phyloP scores from a whole-genome alignment of 345 rosid genomes.

The Atalantia buxifolia region DNA sequence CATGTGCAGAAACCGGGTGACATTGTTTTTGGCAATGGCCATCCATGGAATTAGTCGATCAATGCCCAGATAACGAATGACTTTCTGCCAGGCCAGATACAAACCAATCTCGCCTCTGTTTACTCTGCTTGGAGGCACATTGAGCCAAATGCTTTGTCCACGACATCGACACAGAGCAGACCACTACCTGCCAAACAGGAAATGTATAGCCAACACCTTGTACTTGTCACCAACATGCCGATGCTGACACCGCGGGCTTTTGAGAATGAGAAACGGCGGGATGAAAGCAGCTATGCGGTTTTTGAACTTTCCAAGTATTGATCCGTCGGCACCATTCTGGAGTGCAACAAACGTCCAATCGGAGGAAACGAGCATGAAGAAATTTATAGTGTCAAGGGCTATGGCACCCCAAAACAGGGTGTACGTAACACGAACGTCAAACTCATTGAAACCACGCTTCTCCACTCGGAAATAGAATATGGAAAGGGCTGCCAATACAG shows the following conservation, averaged over 20 bases:
- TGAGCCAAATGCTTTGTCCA: no score
- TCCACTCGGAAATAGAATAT: conserved; percentile 30
- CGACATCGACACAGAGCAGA: conserved; percentile 3
- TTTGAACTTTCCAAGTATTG: not conserved
- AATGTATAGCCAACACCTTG: not conserved
- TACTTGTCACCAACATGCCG: not conserved
- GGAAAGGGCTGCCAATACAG: conserved; percentile 26
- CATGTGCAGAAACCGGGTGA: not conserved
- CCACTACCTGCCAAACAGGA: not conserved
- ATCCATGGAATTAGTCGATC: not conserved
- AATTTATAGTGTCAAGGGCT: not conserved
- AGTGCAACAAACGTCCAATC: not conserved
- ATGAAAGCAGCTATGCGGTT: not conserved
- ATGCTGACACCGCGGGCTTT: not conserved
- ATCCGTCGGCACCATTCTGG: conserved; percentile 10
- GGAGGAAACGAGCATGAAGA: not conserved
- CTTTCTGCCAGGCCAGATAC: not conserved
- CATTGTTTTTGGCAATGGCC: not conserved
- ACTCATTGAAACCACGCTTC: conserved; percentile 22
- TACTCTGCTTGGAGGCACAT: no score
- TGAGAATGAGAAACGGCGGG: conserved; percentile 11
- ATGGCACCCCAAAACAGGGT: conserved; percentile 39
- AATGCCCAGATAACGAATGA: not conserved
- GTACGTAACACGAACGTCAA: conserved; percentile 64
- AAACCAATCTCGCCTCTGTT: no score